A percentile compares a stretch with the other conserved stretches of the same genome.
Evolutionary conservation across 2,329 filamentous ascomycete genomes (phyloP).

Genomic region (Westerdykella sp.): DNA sequence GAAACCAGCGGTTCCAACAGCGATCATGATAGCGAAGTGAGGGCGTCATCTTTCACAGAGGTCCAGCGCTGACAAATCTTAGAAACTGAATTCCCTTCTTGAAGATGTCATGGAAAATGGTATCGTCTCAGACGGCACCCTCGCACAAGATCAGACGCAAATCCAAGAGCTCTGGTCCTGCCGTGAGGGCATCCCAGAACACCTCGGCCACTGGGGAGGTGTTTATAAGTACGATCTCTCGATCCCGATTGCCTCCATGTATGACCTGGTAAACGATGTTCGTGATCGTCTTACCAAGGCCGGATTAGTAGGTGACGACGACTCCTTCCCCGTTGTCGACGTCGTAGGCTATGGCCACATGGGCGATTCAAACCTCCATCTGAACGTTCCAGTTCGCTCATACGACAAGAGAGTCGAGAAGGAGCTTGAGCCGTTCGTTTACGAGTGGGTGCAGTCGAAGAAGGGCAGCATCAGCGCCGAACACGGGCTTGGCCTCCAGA

Average conservation of each 20-base stretch:
- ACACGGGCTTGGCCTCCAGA: slow-evolving; percentile 87
- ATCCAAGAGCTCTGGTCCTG: slow-evolving; percentile 79
- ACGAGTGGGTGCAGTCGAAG: slow-evolving; percentile 88
- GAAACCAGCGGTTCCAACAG: slow-evolving; percentile 93
- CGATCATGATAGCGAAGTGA: slow-evolving; percentile 73
- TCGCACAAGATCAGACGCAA: slow-evolving; percentile 92
- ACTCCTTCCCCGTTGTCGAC: slow-evolving; percentile 70
- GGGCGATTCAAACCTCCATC: slow-evolving; percentile 91
- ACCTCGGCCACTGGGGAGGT: slow-evolving; percentile 81
- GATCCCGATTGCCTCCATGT: slow-evolving; percentile 82
- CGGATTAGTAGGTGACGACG: slow-evolving; percentile 67
- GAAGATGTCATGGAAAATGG: slow-evolving; percentile 86
- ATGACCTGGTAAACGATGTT: slow-evolving; percentile 81
- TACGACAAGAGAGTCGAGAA: slow-evolving; percentile 87
- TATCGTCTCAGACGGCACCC: slow-evolving; percentile 80
- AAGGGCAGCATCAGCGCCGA: slow-evolving; percentile 95
- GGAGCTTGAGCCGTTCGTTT: slow-evolving; percentile 87
- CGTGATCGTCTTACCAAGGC: slow-evolving; percentile 64
- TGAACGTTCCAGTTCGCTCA: slow-evolving; percentile 76
- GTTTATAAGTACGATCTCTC: slow-evolving; percentile 99
- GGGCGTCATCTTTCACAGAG: neutral
- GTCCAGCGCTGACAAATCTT: slow-evolving; percentile 6
- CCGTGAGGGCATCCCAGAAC: slow-evolving; percentile 89
- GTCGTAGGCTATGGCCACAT: slow-evolving; percentile 98
- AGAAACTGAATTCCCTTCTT: slow-evolving; percentile 83